Conservation (phyloP, 345 rosid genomes). For the Bretschneidera sinensis region DNA sequence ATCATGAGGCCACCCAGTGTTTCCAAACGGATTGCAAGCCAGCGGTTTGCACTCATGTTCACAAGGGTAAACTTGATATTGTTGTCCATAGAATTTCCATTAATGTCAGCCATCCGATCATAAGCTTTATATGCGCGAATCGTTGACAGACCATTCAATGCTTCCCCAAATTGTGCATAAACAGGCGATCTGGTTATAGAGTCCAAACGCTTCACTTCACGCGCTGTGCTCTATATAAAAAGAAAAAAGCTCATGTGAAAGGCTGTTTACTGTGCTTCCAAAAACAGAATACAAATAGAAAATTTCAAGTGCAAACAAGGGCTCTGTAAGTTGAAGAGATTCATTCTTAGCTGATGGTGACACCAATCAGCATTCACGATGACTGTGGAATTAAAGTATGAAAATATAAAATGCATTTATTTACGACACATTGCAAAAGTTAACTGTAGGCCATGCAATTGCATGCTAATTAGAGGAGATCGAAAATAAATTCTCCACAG, state of each 20-base stretch:
- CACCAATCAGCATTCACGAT: neutral
- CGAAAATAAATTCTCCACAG: no score
- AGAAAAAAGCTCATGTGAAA: constrained; percentile 17
- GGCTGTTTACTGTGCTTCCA: neutral
- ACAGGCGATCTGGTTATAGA: constrained; percentile 94
- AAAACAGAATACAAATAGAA: neutral
- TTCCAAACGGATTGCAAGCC: constrained; percentile 97
- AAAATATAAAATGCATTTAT: no score
- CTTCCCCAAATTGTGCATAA: constrained; percentile 98
- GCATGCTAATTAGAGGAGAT: neutral
- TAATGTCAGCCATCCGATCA: constrained; percentile 87
- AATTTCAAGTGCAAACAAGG: neutral
- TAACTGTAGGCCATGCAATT: neutral
- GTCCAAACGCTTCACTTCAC: constrained; percentile 96
- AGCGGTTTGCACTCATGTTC: constrained; percentile 90
- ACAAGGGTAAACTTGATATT: constrained; percentile 85
- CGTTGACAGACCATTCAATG: constrained; percentile 81
- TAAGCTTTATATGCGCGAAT: constrained; percentile 98
- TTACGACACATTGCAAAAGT: no score
- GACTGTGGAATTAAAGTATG: neutral
- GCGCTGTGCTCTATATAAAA: constrained; percentile 74
- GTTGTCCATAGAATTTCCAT: constrained; percentile 93
- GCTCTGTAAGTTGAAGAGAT: neutral
- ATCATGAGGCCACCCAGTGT: constrained; percentile 94
- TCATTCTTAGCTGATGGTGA: neutral